A percentile compares a stretch with the other conserved stretches of the same genome.
Evolutionary conservation across 2,329 filamentous ascomycete genomes (phyloP).

Genomic region (Hypoxylon sp.): DNA sequence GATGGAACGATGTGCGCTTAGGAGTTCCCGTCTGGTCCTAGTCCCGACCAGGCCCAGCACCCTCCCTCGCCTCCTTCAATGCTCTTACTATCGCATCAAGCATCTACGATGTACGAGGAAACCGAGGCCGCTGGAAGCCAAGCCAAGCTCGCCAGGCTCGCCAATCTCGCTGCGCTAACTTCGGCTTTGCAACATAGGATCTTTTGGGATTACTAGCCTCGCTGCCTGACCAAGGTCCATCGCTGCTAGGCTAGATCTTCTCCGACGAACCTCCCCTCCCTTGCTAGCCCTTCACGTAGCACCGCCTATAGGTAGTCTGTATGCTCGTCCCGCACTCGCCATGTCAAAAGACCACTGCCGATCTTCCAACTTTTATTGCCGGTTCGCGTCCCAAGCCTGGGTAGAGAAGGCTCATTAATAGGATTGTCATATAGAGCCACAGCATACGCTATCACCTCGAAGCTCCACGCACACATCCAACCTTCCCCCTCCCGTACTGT

Average conservation of each 20-base stretch:
- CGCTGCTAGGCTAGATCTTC: too few relatives aligned
- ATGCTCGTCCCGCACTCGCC: neutral
- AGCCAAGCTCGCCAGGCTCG: too few relatives aligned
- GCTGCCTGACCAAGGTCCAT: neutral
- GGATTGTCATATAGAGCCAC: slow-evolving; percentile 10
- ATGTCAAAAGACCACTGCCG: slow-evolving; percentile 21
- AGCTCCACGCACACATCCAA: slow-evolving; percentile 1
- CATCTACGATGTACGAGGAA: neutral
- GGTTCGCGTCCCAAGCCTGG: neutral
- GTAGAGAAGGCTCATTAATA: slow-evolving; percentile 4
- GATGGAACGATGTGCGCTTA: slow-evolving; percentile 39
- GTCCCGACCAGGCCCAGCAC: slow-evolving; percentile 9
- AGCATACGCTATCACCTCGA: neutral
- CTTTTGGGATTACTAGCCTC: neutral
- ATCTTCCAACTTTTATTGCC: slow-evolving; percentile 1
- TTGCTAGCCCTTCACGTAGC: neutral
- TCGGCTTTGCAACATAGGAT: neutral
- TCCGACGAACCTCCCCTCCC: neutral
- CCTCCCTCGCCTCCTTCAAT: neutral
- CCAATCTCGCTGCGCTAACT: neutral
- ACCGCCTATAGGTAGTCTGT: too few relatives aligned
- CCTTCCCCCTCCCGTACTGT: neutral
- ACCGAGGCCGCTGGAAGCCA: neutral
- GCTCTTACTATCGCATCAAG: slow-evolving; percentile 15
- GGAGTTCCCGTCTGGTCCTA: slow-evolving; percentile 40